Percentiles rank a stretch among this genome's conserved stretches.
These are phyloP conservation scores for Mortierella antarctica DNA, from an alignment of 192 early-diverging fungal genomes.

Conservation along the genomic window DNA sequence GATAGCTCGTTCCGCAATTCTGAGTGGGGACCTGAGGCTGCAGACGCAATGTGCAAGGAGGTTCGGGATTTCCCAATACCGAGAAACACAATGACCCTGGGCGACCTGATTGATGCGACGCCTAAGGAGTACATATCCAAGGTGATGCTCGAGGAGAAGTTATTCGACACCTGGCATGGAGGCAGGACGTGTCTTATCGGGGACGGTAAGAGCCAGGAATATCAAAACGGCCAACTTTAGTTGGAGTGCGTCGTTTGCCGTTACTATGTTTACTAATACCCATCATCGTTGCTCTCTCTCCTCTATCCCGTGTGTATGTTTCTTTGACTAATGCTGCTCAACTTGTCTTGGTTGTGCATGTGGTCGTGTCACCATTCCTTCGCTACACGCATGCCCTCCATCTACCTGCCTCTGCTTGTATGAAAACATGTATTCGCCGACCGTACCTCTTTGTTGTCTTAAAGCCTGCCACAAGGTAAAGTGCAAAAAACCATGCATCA, in stretches of 20 bases:
- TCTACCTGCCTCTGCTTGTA: too few species aligned
- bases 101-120: slow-evolving; percentile 29
- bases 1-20: slow-evolving; percentile 20
- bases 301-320: too few species aligned
- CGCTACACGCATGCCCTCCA: too few species aligned
- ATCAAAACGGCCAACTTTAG: too few species aligned
- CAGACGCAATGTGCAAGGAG: slow-evolving; percentile 34
- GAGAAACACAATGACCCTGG: slow-evolving; percentile 1
- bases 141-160: slow-evolving; percentile 43
- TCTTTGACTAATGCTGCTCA: too few species aligned
- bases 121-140: slow-evolving; percentile 32
- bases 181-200: slow-evolving; percentile 24
- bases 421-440: not conserved
- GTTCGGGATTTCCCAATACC: slow-evolving; percentile 30
- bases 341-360: too few species aligned
- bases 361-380: too few species aligned
- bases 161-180: slow-evolving; percentile 30
- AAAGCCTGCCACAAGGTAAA: slow-evolving; percentile 36
- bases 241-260: too few species aligned
- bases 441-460: not conserved
- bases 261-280: too few species aligned
- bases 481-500: not conserved
- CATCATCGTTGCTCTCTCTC: too few species aligned
- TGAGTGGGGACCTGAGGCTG: slow-evolving; percentile 37
- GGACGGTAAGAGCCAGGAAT: slow-evolving; percentile 14